Evolutionary conservation across 176 grass and related monocot genomes (phyloP).

Genomic region (Oryza rufipogon): DNA sequence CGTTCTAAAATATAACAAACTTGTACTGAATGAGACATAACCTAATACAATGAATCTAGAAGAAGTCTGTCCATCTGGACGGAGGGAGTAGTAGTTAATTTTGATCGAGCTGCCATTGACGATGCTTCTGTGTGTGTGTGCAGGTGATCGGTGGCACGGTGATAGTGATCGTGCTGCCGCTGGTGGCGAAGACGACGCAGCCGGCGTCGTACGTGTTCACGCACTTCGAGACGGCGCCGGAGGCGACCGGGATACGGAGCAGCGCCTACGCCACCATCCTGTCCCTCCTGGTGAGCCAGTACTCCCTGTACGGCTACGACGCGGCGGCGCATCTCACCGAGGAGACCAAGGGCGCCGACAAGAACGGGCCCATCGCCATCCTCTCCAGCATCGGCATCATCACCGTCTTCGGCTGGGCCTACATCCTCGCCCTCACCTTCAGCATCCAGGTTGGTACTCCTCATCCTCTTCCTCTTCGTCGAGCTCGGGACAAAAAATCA

Average conservation of each 20-base stretch:
- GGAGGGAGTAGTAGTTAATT: background rate
- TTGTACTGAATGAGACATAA: too few relatives aligned
- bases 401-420: constrained; percentile 91
- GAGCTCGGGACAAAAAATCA: too few relatives aligned
- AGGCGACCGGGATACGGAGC: constrained; percentile 71
- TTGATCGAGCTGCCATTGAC: too few relatives aligned
- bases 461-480: too few relatives aligned
- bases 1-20: too few relatives aligned
- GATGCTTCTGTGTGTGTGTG: background rate
- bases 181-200: constrained; percentile 75
- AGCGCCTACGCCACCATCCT: constrained; percentile 73
- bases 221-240: constrained; percentile 69
- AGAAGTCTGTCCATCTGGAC: too few relatives aligned
- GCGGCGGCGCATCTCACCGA: constrained; percentile 96
- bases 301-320: constrained; percentile 96
- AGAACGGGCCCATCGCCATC: constrained; percentile 95
- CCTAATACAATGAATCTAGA: too few relatives aligned
- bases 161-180: constrained; percentile 84
- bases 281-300: constrained; percentile 92
- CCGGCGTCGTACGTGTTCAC: constrained; percentile 91
- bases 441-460: constrained; percentile 86
- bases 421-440: constrained; percentile 98
- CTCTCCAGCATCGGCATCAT: constrained; percentile 96
- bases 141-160: constrained; percentile 80
- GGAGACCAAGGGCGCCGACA: constrained; percentile 95